phyloP scores from a whole-genome alignment of 176 grass and related monocot genomes.

The Cymbopogon citratus region DNA sequence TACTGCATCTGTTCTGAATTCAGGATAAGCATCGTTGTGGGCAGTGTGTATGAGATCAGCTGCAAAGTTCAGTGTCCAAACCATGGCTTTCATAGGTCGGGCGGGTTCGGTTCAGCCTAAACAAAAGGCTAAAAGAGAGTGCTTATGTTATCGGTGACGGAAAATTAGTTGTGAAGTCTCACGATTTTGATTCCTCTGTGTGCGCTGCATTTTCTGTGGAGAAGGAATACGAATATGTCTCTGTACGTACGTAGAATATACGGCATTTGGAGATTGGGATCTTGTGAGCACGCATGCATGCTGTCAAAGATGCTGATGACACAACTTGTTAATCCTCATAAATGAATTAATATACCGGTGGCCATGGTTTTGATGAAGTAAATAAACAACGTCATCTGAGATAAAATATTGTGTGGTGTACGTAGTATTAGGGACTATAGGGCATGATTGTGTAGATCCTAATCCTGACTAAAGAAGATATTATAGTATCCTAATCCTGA shows the following conservation, averaged over 20 bases:
- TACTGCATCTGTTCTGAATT: not conserved
- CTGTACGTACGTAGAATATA: not conserved
- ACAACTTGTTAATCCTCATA: not conserved
- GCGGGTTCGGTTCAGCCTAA: not conserved
- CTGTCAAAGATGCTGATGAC: slow-evolving; percentile 10
- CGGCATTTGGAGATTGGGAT: not conserved
- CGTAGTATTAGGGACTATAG: too few relatives aligned
- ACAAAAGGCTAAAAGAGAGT: not conserved
- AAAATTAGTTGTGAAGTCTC: not conserved
- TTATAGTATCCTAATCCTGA: too few relatives aligned
- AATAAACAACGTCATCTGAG: not conserved
- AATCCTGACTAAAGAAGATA: too few relatives aligned
- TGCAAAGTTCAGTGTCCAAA: not conserved
- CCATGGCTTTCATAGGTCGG: not conserved
- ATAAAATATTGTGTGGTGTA: slow-evolving; percentile 10
- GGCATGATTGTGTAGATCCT: too few relatives aligned
- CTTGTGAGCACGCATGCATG: not conserved
- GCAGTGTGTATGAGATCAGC: not conserved
- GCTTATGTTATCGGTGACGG: not conserved
- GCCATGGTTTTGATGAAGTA: not conserved
- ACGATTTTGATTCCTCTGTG: not conserved
- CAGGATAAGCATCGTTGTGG: not conserved
- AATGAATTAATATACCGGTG: not conserved
- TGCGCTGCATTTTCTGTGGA: not conserved
- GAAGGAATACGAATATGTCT: not conserved